Conservation (phyloP, 2,329 filamentous ascomycete genomes). For the Monosporascus sp. region DNA sequence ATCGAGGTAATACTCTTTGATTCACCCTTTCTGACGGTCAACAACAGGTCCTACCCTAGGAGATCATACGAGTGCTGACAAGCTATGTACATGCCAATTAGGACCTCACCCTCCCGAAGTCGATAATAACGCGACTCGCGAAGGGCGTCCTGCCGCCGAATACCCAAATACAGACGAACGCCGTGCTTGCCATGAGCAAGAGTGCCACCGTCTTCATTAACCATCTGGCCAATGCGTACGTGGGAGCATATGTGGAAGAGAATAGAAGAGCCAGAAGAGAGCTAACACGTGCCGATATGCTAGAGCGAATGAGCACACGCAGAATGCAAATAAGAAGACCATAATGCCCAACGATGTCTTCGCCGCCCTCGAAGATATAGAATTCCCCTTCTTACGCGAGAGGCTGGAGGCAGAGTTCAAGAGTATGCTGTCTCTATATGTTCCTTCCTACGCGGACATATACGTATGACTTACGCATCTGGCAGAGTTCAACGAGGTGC, state of each 20-base stretch:
- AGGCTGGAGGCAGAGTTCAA: slow-evolving; percentile 70
- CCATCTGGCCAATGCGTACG: slow-evolving; percentile 70
- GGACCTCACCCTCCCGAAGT: slow-evolving; percentile 75
- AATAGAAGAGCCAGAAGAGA: too few relatives aligned
- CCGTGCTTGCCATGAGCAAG: slow-evolving; percentile 72
- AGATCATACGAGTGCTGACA: slow-evolving; percentile 7
- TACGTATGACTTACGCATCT: background rate
- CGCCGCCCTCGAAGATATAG: slow-evolving; percentile 69
- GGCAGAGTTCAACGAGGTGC: slow-evolving; percentile 65
- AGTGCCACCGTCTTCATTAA: slow-evolving; percentile 80
- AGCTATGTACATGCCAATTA: slow-evolving; percentile 23
- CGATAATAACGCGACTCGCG: slow-evolving; percentile 72
- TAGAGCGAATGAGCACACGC: slow-evolving; percentile 70
- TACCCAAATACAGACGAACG: slow-evolving; percentile 79
- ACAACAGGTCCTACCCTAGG: background rate
- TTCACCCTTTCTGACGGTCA: background rate
- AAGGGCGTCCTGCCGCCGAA: slow-evolving; percentile 77
- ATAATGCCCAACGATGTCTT: slow-evolving; percentile 73
- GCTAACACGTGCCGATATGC: background rate
- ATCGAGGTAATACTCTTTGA: slow-evolving; percentile 43
- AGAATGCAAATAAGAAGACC: slow-evolving; percentile 66
- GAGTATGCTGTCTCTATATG: slow-evolving; percentile 44
- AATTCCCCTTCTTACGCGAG: slow-evolving; percentile 66
- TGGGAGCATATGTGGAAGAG: slow-evolving; percentile 10
- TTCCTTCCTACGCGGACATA: background rate